phyloP scores from a whole-genome alignment of 1,139 yeast species.

The Geotrichum phurueaensis region DNA sequence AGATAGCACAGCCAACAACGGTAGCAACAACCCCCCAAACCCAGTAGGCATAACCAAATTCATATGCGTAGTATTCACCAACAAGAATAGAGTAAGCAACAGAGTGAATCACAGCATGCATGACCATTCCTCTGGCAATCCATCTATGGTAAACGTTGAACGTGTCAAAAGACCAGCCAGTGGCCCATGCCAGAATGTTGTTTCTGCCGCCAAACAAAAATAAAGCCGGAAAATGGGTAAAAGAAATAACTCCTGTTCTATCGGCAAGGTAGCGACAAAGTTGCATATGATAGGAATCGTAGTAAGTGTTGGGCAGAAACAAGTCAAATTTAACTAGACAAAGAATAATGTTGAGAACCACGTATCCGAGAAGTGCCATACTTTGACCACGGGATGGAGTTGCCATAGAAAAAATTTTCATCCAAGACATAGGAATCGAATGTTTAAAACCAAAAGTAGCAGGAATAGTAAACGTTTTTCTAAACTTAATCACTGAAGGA shows the following conservation, averaged over 20 bases:
- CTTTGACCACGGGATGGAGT: conserved; percentile 33
- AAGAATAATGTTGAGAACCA: conserved; percentile 28
- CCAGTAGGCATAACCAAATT: conserved; percentile 35
- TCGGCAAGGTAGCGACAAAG: conserved; percentile 41
- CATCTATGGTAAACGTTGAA: conserved; percentile 56
- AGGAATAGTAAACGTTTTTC: conserved; percentile 31
- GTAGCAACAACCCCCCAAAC: conserved; percentile 39
- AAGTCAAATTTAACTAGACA: conserved; percentile 20
- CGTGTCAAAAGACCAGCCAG: conserved; percentile 57
- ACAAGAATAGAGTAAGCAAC: conserved; percentile 27
- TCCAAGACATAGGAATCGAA: conserved; percentile 25
- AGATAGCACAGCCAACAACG: conserved; percentile 26
- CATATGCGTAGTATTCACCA: conserved; percentile 31
- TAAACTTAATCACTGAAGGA: conserved; percentile 20
- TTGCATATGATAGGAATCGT: conserved; percentile 15
- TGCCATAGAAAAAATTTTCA: conserved; percentile 22
- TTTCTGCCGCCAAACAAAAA: conserved; percentile 58
- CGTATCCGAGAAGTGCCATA: conserved; percentile 27
- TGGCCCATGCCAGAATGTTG: conserved; percentile 49
- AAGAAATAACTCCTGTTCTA: conserved; percentile 50
- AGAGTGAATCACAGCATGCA: conserved; percentile 42
- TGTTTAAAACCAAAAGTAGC: conserved; percentile 32
- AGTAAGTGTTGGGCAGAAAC: conserved; percentile 20
- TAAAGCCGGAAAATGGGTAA: conserved; percentile 47
- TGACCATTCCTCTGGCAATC: conserved; percentile 49